These are phyloP conservation scores for Cordyceps militaris DNA, from an alignment of 2,329 filamentous ascomycete species.

Conservation along the genomic window DNA sequence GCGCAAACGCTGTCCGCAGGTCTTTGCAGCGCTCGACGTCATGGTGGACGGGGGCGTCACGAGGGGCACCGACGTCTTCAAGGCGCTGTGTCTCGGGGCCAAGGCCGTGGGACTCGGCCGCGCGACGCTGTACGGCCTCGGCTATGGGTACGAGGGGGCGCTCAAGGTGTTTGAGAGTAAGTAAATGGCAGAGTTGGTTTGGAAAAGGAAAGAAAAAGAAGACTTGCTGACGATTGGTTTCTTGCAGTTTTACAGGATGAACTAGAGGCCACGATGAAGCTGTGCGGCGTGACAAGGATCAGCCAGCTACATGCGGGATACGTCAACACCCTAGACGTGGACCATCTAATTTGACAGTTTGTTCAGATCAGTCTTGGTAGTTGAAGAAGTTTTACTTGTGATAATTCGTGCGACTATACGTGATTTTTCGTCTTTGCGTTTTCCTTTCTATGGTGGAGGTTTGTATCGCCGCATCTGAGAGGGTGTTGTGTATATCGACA, in stretches of 20 bases:
- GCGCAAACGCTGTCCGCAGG: conserved; percentile 51
- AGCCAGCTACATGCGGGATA: conserved; percentile 54
- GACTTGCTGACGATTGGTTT: neutral
- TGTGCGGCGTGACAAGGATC: conserved; percentile 56
- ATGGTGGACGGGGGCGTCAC: conserved; percentile 58
- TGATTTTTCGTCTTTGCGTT: no score
- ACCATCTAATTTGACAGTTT: conserved; percentile 39
- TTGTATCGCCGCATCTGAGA: no score
- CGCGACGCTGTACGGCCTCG: conserved; percentile 52
- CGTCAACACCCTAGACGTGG: conserved; percentile 47
- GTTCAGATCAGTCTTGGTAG: no score
- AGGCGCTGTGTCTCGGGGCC: conserved; percentile 58
- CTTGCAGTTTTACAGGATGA: conserved; percentile 44
- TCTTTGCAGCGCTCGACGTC: conserved; percentile 55
- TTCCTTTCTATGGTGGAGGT: no score
- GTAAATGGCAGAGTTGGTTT: conserved; percentile 19
- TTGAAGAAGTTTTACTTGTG: no score
- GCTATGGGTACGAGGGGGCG: conserved; percentile 54
- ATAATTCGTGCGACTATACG: no score
- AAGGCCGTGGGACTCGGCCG: conserved; percentile 57
- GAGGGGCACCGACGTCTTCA: conserved; percentile 61
- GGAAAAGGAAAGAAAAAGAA: no score
- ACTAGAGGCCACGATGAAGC: conserved; percentile 57
- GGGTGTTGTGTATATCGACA: no score
- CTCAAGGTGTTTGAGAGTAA: conserved; percentile 45